phyloP scores from a whole-genome alignment of 2,329 filamentous ascomycete genomes.

The Chaetomiaceae sp. region DNA sequence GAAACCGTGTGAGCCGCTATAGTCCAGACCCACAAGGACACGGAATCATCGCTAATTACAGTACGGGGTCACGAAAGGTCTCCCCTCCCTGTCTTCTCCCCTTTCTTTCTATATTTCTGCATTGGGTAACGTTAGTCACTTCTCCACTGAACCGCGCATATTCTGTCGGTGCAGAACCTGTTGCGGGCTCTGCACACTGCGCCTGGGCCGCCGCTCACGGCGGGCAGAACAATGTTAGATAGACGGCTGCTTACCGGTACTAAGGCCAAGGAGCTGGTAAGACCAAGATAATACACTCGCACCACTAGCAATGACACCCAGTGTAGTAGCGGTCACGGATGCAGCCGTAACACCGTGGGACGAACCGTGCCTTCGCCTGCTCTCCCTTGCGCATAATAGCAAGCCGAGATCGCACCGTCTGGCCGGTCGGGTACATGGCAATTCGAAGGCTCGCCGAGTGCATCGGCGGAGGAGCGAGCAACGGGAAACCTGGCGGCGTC shows the following conservation, averaged over 20 bases:
- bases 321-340: slow-evolving; percentile 78
- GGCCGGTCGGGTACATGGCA: slow-evolving; percentile 50
- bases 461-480: slow-evolving; percentile 70
- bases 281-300: slow-evolving; percentile 65
- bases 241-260: slow-evolving; percentile 20
- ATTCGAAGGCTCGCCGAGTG: slow-evolving; percentile 60
- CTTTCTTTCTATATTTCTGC: too few species aligned
- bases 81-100: too few species aligned
- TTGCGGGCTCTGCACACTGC: slow-evolving; percentile 19
- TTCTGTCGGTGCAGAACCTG: slow-evolving; percentile 17
- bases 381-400: slow-evolving; percentile 24
- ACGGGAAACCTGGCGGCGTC: slow-evolving; percentile 56
- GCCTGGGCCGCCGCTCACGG: slow-evolving; percentile 4
- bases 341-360: slow-evolving; percentile 74
- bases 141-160: too few species aligned
- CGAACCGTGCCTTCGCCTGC: slow-evolving; percentile 42
- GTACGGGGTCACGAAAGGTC: too few species aligned
- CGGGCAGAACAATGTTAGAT: slow-evolving; percentile 7
- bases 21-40: too few species aligned
- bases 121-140: too few species aligned
- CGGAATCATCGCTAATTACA: too few species aligned
- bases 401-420: slow-evolving; percentile 28
- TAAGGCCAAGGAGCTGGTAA: slow-evolving; percentile 13
- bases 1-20: too few species aligned
- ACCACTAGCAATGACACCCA: slow-evolving; percentile 88